Evolutionary conservation across 805 yeast species (phyloP), one percentile per base, ranked within the genome.

Genomic region (Debaryomyces maramus): DNA sequence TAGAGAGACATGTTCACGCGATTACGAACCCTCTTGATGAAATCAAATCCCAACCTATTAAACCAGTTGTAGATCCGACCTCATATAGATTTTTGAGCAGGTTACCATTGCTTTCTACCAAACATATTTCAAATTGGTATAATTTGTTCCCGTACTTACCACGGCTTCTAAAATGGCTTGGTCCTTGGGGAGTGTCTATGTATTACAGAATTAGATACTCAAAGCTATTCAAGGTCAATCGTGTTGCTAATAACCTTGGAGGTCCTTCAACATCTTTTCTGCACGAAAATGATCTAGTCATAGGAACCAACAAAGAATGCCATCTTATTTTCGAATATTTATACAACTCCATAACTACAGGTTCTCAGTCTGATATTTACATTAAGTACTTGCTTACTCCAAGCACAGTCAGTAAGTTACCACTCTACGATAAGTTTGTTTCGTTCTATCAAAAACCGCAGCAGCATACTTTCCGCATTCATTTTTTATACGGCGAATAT

Each of bases 1-100:
- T 86, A 14, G 95, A 87, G 50, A 67, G 87, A 32, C 78, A 78
- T 34, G 74, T 84, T 0, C 79, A 72, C 53, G 81, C 90, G 0
- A 61, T 84, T 3, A 73, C 72, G 1, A 72, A 73, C 42, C 70
- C 75, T 5, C 37, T 41, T 7, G 21, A 39, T 5, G 19, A 15
- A n/a, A 50, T 27, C 18, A 28, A 28, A n/a, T 32, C 38, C 2
- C 39, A 44, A 13, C 44, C 35, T 4, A 47, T 58, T 10, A 55
- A 51, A 33, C 73, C 80, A 6, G 53, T 71, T 3, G 48, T 72
- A 11, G 71, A 68, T 46, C 79, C 80, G 1, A 60, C 65, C 0
- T 61, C 68, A 6, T 73, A 65, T 51, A 55, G 63, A 5, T 78
- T 77, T 44, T 49, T 78, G 24, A 66, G 80, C 2, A 58, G 83